Conservation (phyloP, 2,329 filamentous ascomycete genomes). For the Sporothrix luriei region DNA sequence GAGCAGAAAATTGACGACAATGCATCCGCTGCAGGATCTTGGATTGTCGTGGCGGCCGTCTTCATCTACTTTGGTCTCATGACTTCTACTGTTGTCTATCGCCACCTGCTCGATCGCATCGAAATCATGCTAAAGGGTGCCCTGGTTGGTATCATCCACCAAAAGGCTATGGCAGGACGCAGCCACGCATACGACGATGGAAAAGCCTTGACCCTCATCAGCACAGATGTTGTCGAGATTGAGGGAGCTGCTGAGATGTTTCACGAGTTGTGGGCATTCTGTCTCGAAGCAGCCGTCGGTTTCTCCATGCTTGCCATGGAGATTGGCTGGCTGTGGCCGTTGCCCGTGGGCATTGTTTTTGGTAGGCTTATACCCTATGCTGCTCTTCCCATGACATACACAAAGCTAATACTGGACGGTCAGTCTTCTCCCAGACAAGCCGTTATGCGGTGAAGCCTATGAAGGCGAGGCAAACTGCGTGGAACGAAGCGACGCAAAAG, state of each 20-base stretch:
- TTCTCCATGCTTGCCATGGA: slow-evolving; percentile 45
- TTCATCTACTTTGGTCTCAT: slow-evolving; percentile 44
- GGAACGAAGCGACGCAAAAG: slow-evolving; percentile 48
- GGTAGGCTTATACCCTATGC: slow-evolving; percentile 39
- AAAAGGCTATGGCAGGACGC: slow-evolving; percentile 22
- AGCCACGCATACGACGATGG: slow-evolving; percentile 40
- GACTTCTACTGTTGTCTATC: slow-evolving; percentile 37
- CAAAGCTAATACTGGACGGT: background rate
- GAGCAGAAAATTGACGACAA: background rate
- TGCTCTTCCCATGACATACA: no score
- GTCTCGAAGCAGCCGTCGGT: slow-evolving; percentile 49
- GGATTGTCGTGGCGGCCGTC: slow-evolving; percentile 42
- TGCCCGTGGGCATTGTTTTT: slow-evolving; percentile 48
- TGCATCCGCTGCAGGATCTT: slow-evolving; percentile 36
- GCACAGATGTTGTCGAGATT: slow-evolving; percentile 47
- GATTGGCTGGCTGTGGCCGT: slow-evolving; percentile 49
- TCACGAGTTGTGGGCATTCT: slow-evolving; percentile 49
- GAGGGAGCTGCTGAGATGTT: slow-evolving; percentile 43
- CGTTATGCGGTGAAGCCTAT: slow-evolving; percentile 47
- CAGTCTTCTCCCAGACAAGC: slow-evolving; percentile 49
- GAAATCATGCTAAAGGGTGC: slow-evolving; percentile 37
- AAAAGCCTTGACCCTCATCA: slow-evolving; percentile 46
- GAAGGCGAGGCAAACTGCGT: slow-evolving; percentile 44
- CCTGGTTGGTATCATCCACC: slow-evolving; percentile 37
- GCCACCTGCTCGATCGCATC: slow-evolving; percentile 37